phyloP scores from a whole-genome alignment of 2,329 filamentous ascomycete species.

The Calcarisporium arbuscula region DNA sequence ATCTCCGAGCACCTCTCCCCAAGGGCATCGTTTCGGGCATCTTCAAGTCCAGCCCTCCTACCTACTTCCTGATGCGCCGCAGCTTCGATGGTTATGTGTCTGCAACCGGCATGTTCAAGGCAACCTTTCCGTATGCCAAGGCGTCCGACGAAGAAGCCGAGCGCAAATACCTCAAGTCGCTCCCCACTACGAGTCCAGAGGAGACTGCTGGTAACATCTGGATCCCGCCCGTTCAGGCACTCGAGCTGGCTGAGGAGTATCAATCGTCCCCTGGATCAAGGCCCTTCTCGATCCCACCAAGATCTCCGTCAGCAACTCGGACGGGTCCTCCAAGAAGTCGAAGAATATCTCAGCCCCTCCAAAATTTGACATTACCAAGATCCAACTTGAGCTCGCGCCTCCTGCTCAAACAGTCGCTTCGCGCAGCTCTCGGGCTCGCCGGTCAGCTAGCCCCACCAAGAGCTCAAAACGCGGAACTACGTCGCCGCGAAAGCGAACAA shows the following conservation, averaged over 20 bases:
- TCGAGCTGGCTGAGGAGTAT: conserved; percentile 82
- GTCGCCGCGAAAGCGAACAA: conserved; percentile 49
- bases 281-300: conserved; percentile 87
- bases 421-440: conserved; percentile 43
- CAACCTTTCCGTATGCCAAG: conserved; percentile 74
- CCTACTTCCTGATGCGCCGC: conserved; percentile 94
- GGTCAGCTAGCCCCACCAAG: conserved; percentile 54
- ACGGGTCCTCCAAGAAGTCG: conserved; percentile 61
- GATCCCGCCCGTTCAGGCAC: conserved; percentile 78
- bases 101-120: conserved; percentile 89
- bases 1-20: conserved; percentile 85
- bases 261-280: conserved; percentile 79
- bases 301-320: conserved; percentile 55
- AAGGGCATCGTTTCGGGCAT: conserved; percentile 90
- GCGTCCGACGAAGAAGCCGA: conserved; percentile 67
- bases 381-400: conserved; percentile 38
- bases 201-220: conserved; percentile 96
- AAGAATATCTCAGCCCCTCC: conserved; percentile 79
- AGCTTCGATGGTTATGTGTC: conserved; percentile 80
- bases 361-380: conserved; percentile 57
- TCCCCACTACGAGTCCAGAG: conserved; percentile 74
- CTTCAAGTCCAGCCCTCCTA: conserved; percentile 81
- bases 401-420: conserved; percentile 44
- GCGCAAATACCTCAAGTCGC: conserved; percentile 77
- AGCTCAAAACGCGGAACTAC: conserved; percentile 37